A percentile compares a stretch with the other conserved stretches of the same genome.
Conservation (phyloP, 2,329 filamentous ascomycete genomes). For the Botrytis byssoidea region DNA sequence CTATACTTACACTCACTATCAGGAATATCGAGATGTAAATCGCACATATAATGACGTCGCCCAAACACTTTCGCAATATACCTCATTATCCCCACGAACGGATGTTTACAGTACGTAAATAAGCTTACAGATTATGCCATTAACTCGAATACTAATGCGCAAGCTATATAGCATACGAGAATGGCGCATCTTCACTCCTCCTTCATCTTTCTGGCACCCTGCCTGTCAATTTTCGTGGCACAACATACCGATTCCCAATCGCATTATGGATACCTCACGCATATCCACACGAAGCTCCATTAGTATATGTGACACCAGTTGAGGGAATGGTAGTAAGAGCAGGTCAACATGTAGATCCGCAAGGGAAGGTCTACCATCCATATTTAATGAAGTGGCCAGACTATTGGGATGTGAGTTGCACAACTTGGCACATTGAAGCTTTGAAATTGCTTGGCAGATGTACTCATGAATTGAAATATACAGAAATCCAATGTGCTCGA, state of each 20-base stretch:
- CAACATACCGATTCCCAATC: conserved; percentile 85
- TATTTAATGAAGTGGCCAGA: conserved; percentile 88
- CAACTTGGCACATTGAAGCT: background rate
- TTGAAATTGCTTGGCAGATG: conserved; percentile 6
- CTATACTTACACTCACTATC: conserved; percentile 27
- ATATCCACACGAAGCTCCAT: conserved; percentile 81
- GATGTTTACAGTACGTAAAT: conserved; percentile 82
- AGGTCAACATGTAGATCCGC: conserved; percentile 91
- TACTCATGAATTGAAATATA: conserved; percentile 31
- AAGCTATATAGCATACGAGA: conserved; percentile 69
- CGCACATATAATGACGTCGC: conserved; percentile 91
- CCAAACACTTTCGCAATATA: conserved; percentile 74
- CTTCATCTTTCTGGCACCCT: conserved; percentile 84
- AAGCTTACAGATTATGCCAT: background rate
- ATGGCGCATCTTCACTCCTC: conserved; percentile 81
- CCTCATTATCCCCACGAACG: conserved; percentile 79
- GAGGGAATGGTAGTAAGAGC: conserved; percentile 86
- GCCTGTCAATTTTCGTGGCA: conserved; percentile 87
- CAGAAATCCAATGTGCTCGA: conserved; percentile 82
- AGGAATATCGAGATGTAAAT: conserved; percentile 94
- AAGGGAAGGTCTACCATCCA: conserved; percentile 92
- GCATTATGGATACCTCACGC: conserved; percentile 90
- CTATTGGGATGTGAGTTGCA: conserved; percentile 78
- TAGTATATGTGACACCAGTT: conserved; percentile 85
- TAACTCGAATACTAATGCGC: conserved; percentile 22